A percentile compares a stretch with the other conserved stretches of the same genome.
phyloP scores from a whole-genome alignment of 495 filamentous ascomycete genomes.

The Hypoxylon rickii region DNA sequence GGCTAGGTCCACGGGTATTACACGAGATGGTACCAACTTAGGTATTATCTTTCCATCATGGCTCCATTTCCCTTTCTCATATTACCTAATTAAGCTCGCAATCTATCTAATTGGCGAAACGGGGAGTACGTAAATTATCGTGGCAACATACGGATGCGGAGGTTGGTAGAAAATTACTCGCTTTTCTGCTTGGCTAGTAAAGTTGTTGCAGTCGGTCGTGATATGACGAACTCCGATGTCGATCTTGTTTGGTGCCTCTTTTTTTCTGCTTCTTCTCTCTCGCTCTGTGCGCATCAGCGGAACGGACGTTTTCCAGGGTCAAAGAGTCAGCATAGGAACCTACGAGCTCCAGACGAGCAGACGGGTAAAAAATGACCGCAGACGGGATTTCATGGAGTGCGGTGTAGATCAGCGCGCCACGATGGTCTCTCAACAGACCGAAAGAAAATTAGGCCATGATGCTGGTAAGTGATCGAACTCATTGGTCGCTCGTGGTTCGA shows the following conservation, averaged over 20 bases:
- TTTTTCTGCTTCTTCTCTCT: slow-evolving; percentile 6
- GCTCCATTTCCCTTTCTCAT: slow-evolving; percentile 8
- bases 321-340: slow-evolving; percentile 12
- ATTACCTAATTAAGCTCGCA: slow-evolving; percentile 13
- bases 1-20: neutral
- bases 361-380: slow-evolving; percentile 23
- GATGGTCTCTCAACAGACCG: slow-evolving; percentile 15
- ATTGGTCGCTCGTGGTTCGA: slow-evolving; percentile 29
- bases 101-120: slow-evolving; percentile 26
- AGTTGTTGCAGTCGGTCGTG: slow-evolving; percentile 25
- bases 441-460: slow-evolving; percentile 27
- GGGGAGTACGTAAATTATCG: slow-evolving; percentile 23
- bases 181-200: slow-evolving; percentile 34
- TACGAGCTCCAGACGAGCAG: neutral
- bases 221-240: slow-evolving; percentile 36
- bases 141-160: slow-evolving; percentile 37
- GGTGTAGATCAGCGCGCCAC: slow-evolving; percentile 36
- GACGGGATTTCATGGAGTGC: slow-evolving; percentile 29
- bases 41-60: slow-evolving; percentile 9
- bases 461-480: slow-evolving; percentile 21
- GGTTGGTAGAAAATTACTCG: slow-evolving; percentile 28
- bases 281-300: slow-evolving; percentile 9
- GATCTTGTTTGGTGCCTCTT: slow-evolving; percentile 15
- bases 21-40: neutral
- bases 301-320: neutral